These are phyloP conservation scores for Colletotrichum lentis DNA, from an alignment of 2,329 filamentous ascomycete species.

Conservation along the genomic window DNA sequence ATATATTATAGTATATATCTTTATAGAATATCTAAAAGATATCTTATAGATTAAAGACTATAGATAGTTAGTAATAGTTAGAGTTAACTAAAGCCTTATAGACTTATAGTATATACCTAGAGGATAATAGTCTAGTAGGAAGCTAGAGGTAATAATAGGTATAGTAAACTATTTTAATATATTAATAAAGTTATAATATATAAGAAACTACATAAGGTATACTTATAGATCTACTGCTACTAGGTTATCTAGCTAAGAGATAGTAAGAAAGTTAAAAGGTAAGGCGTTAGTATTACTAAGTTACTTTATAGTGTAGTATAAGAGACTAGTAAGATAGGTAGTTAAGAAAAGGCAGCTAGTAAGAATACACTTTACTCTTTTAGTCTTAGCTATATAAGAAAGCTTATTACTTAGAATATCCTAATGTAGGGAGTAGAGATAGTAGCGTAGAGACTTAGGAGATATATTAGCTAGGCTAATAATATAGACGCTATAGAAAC, in stretches of 20 bases:
- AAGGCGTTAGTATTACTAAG: not conserved
- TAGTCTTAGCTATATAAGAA: slow-evolving; percentile 5
- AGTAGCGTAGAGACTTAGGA: not conserved
- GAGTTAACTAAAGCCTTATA: no score
- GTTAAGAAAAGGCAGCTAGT: slow-evolving; percentile 18
- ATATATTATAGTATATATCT: not conserved
- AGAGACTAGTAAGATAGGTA: slow-evolving; percentile 9
- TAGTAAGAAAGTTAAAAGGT: slow-evolving; percentile 15
- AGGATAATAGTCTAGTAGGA: slow-evolving; percentile 16
- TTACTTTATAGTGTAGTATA: not conserved
- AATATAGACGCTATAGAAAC: not conserved
- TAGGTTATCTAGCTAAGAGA: not conserved
- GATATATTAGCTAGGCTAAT: slow-evolving; percentile 4
- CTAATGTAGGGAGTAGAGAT: not conserved
- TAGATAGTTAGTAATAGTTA: not conserved
- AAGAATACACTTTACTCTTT: not conserved
- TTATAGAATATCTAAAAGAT: slow-evolving; percentile 26
- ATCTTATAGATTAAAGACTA: slow-evolving; percentile 19
- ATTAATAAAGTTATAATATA: not conserved
- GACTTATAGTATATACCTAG: slow-evolving; percentile 6
- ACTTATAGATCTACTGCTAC: slow-evolving; percentile 1
- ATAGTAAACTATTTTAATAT: not conserved
- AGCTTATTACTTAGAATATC: slow-evolving; percentile 14
- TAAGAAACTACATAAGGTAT: slow-evolving; percentile 1
- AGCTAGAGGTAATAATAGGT: slow-evolving; percentile 18